These are phyloP conservation scores for Cavenderia fasciculata DNA, from an alignment of 78 protist species.

Conservation along the genomic window DNA sequence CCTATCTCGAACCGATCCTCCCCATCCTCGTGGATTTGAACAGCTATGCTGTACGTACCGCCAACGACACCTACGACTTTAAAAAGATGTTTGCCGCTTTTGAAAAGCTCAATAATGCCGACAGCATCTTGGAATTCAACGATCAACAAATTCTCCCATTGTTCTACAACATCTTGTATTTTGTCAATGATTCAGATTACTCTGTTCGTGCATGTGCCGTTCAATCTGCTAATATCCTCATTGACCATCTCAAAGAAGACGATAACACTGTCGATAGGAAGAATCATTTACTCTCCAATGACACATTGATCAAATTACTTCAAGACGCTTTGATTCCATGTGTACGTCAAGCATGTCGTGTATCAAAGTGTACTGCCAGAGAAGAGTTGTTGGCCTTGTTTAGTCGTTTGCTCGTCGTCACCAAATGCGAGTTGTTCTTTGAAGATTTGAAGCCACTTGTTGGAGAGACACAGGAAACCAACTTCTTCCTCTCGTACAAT, in stretches of 20 bases:
- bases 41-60: conserved; percentile 8
- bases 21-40: conserved; percentile 8
- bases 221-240: too few relatives aligned
- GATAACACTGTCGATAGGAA: too few relatives aligned
- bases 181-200: conserved; percentile 18
- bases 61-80: conserved; percentile 56
- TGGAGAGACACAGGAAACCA: too few relatives aligned
- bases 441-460: too few relatives aligned
- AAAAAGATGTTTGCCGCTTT: conserved; percentile 29
- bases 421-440: too few relatives aligned
- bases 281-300: too few relatives aligned
- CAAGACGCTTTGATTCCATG: background rate
- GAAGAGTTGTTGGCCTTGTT: too few relatives aligned
- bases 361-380: too few relatives aligned
- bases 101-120: background rate
- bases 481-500: too few relatives aligned
- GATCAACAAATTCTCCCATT: conserved; percentile 2
- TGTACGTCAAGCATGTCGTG: background rate
- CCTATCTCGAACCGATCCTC: conserved; percentile 10
- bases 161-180: conserved; percentile 10
- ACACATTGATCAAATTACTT: conserved; percentile 15
- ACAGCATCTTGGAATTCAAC: background rate
- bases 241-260: too few relatives aligned
- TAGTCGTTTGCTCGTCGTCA: too few relatives aligned
- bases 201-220: conserved; percentile 38